Conservation (phyloP, 2,329 filamentous ascomycete genomes). For the Aspergillus proliferans region DNA sequence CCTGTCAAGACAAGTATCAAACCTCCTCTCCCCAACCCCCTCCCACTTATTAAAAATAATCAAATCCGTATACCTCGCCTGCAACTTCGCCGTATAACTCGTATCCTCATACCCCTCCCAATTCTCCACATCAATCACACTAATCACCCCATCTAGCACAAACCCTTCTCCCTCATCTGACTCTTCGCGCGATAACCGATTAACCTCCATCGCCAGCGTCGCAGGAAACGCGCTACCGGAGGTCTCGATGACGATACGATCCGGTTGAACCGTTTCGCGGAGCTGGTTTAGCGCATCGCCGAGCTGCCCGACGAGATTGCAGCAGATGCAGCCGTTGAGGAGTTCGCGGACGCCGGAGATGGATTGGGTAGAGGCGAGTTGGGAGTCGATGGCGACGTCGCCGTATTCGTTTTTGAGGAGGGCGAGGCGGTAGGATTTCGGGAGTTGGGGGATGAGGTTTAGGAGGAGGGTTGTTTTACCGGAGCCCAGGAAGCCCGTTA, state of each 20-base stretch:
- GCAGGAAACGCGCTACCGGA: constrained; percentile 81
- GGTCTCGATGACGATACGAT: constrained; percentile 92
- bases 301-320: constrained; percentile 91
- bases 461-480: constrained; percentile 96
- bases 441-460: constrained; percentile 86
- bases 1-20: constrained; percentile 72
- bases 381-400: constrained; percentile 86
- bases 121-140: constrained; percentile 89
- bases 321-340: constrained; percentile 97
- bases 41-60: constrained; percentile 96
- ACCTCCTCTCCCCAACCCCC: constrained; percentile 60
- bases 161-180: constrained; percentile 52
- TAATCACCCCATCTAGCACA: constrained; percentile 78
- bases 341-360: constrained; percentile 89
- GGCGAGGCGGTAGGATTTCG: constrained; percentile 80
- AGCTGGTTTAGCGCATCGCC: constrained; percentile 73
- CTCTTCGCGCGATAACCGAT: constrained; percentile 62
- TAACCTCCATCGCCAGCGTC: constrained; percentile 85
- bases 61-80: constrained; percentile 83
- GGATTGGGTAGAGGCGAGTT: constrained; percentile 73
- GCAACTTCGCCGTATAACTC: constrained; percentile 78
- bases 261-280: constrained; percentile 54
- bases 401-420: constrained; percentile 98
- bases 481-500: constrained; percentile 92
- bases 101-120: constrained; percentile 91